These are phyloP conservation scores for Millerago galiae DNA, from an alignment of 805 yeast genomes.

Conservation along the genomic window DNA sequence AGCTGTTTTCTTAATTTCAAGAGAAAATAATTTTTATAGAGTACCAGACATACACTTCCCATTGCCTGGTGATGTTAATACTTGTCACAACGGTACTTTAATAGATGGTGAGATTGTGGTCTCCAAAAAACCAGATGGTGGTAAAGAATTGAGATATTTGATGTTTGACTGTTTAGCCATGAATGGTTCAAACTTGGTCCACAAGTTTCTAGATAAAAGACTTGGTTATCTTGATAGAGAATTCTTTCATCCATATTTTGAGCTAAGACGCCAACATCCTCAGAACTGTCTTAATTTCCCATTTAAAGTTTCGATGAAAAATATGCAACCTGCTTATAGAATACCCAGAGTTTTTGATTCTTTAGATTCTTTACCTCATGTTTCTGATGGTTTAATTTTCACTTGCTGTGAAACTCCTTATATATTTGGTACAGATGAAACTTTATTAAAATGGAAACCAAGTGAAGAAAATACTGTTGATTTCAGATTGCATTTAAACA, in stretches of 20 bases:
- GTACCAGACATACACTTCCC: slow-evolving; percentile 87
- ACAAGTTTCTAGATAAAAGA: slow-evolving; percentile 70
- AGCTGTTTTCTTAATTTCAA: slow-evolving; percentile 80
- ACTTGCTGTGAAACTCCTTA: slow-evolving; percentile 90
- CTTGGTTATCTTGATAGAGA: slow-evolving; percentile 80
- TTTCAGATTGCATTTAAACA: slow-evolving; percentile 62
- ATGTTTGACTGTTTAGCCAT: slow-evolving; percentile 89
- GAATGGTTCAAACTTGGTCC: slow-evolving; percentile 66
- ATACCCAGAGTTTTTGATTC: slow-evolving; percentile 68
- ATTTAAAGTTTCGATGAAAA: slow-evolving; percentile 78
- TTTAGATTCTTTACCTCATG: slow-evolving; percentile 71
- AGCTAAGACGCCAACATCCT: slow-evolving; percentile 62
- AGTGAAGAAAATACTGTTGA: slow-evolving; percentile 93
- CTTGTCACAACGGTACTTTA: slow-evolving; percentile 79
- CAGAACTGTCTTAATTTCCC: slow-evolving; percentile 73
- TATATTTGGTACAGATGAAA: slow-evolving; percentile 79
- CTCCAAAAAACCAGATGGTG: slow-evolving; percentile 51
- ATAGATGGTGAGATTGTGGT: slow-evolving; percentile 92
- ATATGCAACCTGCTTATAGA: slow-evolving; percentile 80
- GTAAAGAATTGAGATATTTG: slow-evolving; percentile 67
- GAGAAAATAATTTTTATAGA: slow-evolving; percentile 81
- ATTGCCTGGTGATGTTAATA: slow-evolving; percentile 37
- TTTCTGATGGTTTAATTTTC: slow-evolving; percentile 89
- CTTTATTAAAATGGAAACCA: slow-evolving; percentile 94
- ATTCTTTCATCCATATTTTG: slow-evolving; percentile 76